phyloP scores from a whole-genome alignment of 1,284 basidiomycete species.

The Ustilago tritici region DNA sequence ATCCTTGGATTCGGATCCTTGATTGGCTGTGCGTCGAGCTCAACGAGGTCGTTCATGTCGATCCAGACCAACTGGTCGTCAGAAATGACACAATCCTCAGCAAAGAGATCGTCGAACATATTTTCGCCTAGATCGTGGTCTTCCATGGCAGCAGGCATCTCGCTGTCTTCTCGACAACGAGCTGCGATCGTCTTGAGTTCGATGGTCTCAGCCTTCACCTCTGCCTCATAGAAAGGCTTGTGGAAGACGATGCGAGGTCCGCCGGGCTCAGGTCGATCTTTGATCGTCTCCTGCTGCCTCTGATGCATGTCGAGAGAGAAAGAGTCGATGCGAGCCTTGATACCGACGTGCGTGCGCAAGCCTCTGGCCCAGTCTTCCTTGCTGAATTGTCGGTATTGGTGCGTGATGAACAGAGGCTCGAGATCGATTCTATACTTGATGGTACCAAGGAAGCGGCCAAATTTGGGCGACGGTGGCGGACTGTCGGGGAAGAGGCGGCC shows the following conservation, averaged over 20 bases:
- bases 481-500: conserved; percentile 82
- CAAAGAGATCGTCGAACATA: conserved; percentile 54
- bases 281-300: conserved; percentile 80
- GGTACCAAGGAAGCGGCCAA: conserved; percentile 88
- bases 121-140: conserved; percentile 61
- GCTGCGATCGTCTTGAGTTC: conserved; percentile 84
- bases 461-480: conserved; percentile 84
- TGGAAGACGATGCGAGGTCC: conserved; percentile 73
- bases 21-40: conserved; percentile 76
- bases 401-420: conserved; percentile 83
- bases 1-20: conserved; percentile 72
- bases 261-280: conserved; percentile 69
- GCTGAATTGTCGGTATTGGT: conserved; percentile 85
- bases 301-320: conserved; percentile 94
- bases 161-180: conserved; percentile 73
- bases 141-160: conserved; percentile 48
- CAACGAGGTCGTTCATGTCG: conserved; percentile 85
- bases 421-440: conserved; percentile 90
- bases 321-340: conserved; percentile 83
- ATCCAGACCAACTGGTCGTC: conserved; percentile 75
- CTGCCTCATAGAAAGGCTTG: conserved; percentile 93
- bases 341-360: conserved; percentile 81
- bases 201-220: conserved; percentile 82
- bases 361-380: conserved; percentile 82
- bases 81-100: conserved; percentile 32